phyloP scores from a whole-genome alignment of 2,329 filamentous ascomycete species.

The Coniochaeta prunicola region DNA sequence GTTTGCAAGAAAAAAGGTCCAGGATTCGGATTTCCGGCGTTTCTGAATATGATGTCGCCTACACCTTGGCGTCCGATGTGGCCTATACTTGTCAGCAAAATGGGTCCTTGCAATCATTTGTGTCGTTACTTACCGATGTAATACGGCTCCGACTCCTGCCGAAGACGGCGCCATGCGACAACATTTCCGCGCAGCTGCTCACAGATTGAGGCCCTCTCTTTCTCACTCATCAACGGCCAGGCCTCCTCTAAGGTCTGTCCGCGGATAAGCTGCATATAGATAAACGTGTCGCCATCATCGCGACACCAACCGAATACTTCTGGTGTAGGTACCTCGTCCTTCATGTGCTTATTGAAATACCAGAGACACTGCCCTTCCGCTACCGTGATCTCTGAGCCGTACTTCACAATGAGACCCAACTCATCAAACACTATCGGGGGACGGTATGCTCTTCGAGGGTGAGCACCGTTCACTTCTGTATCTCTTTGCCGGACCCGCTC shows the following conservation, averaged over 20 bases:
- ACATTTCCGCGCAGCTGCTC: not conserved
- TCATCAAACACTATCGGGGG: not conserved
- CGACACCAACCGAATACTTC: not conserved
- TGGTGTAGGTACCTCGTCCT: not conserved
- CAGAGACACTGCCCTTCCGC: not conserved
- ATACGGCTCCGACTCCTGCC: not conserved
- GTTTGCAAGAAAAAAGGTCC: not conserved
- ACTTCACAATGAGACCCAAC: not conserved
- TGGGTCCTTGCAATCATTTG: not conserved
- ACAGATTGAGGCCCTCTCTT: not conserved
- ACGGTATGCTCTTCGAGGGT: not conserved
- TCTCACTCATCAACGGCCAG: not conserved
- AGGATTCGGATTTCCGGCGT: not conserved
- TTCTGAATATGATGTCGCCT: not conserved
- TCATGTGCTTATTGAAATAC: not conserved
- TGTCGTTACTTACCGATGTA: not conserved
- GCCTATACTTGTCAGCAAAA: not conserved
- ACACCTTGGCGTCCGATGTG: not conserved
- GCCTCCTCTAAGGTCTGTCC: not conserved
- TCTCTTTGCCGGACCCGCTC: not conserved
- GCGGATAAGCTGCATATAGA: not conserved
- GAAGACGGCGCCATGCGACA: not conserved
- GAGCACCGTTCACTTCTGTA: not conserved
- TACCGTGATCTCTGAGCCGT: not conserved
- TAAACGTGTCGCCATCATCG: not conserved